Base-by-base conservation (phyloP, 2,329 filamentous ascomycete genomes). In the Colletotrichum cordylinicola region DNA sequence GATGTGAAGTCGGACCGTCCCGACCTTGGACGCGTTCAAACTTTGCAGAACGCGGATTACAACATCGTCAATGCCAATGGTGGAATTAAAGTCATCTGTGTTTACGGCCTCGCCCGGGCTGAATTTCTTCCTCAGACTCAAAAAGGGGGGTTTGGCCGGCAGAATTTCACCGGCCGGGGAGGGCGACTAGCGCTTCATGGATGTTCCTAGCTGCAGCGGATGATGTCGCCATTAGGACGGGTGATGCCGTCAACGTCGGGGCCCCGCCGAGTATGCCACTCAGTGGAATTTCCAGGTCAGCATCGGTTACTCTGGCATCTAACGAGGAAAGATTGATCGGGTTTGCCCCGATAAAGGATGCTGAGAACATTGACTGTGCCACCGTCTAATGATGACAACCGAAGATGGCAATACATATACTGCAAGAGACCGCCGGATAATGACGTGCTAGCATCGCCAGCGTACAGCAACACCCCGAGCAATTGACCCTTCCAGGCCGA, bases 161-260 rank as follows among this genome's bases (percentile, higher is more conserved):
- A n/a, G 39, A 48, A n/a, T 48, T 48, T n/a, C 18, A 4, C 39
- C 39, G n/a, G 39, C 39, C 39, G 33, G 37, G 24, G n/a, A 43
- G 35, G 21, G 39, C 64, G 39, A 43, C 24, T 13, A 29, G 39
- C 31, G 43, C 16, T 48, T 48, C 69, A 71, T 55, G 69, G 69
- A 39, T 35, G 16, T 66, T 56, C 69, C 60, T 43, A 66, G 69
- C 69, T 65, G 31, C 12, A 10, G 67, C 37, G 27, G 12, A 33
- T 16, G 29, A 71, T 71, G 69, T 71, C 69, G 69, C 69, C 69
- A 71, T 71, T 33, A 13, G 21, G 21, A 55, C 43, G 31, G 39
- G 8, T 33, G 39, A 71, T 66, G 69, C 58, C 60, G 69, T 55
- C 29, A 66, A 18, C 39, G 69, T 71, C 69, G 69, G 68, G 27